Base-by-base conservation (phyloP, 768 basidiomycete species). In the Boletus barrowsii region DNA sequence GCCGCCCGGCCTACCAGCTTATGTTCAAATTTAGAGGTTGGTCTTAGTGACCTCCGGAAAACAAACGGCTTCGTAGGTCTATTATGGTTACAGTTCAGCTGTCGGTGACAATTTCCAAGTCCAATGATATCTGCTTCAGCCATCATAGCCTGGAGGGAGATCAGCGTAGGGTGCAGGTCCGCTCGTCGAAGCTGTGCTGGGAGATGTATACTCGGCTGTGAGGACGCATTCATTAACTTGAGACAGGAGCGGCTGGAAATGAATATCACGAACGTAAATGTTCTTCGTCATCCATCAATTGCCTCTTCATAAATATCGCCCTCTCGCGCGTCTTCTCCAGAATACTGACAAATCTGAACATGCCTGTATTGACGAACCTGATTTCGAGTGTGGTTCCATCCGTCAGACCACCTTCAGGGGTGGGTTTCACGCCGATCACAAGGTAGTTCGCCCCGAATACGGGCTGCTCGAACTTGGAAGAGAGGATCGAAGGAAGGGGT, bases 271-370 rank as follows among this genome's bases (percentile, higher is more conserved):
- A 55, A 70, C 69, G 69, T 42, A 70, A 30, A 53, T 63, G 46
- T 22, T 70, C 69, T 15, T 72, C 71, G 11, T 70, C 71, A n/a
- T 69, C 69, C 41, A 71, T 50, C 18, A 55, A 57, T 66, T 83
- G 83, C 44, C 87, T 74, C 66, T 76, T 84, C 88, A 90, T 89
- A 61, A 85, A 88, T 47, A 89, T 81, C 15, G 83, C 83, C 44
- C 80, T 74, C 72, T 91, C 88, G 47, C 89, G 79, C 33, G 87
- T 82, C 76, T 91, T 91, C 72, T 89, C 88, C 49, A 93, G 70
- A 24, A 82, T 68, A 45, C 79, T 81, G 36, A 86, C 82, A 61
- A 93, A 93, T 65, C 83, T 76, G 62, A 90, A 89, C 75, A 90
- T 82, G 13, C 82, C 79, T 42, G 79, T 75, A 64, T 88, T 79